A percentile compares a stretch with the other conserved stretches of the same genome.
Evolutionary conservation across 2,329 filamentous ascomycete genomes (phyloP).

Genomic region (Nectriaceae sp.): DNA sequence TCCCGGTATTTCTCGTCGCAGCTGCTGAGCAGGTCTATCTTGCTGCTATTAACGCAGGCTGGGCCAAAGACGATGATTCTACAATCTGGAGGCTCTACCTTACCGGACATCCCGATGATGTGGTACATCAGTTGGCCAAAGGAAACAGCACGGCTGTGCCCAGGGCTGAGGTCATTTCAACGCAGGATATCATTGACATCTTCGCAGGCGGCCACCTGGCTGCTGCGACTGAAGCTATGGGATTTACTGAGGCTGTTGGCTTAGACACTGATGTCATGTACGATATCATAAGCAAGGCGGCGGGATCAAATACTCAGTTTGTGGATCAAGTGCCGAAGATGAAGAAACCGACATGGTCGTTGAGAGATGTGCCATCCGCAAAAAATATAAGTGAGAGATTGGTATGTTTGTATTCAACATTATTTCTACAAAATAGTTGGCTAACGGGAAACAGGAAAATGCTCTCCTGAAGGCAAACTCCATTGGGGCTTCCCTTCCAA

Average conservation of each 20-base stretch:
- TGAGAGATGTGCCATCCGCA: not conserved
- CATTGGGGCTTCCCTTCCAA: not conserved
- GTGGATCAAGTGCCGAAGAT: constrained; percentile 1
- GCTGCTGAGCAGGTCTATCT: constrained; percentile 2
- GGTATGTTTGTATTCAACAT: not conserved
- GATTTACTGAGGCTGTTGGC: constrained; percentile 1
- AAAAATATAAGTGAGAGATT: not conserved
- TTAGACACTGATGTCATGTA: not conserved
- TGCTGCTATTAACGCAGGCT: not conserved
- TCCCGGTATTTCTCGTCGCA: not conserved
- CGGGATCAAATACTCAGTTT: constrained; percentile 1
- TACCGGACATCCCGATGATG: not conserved
- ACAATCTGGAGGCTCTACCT: constrained; percentile 3
- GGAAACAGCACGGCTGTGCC: not conserved
- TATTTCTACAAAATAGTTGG: no score
- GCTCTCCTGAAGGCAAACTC: not conserved
- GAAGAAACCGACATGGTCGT: constrained; percentile 1
- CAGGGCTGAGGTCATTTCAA: not conserved
- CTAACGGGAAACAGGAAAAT: no score
- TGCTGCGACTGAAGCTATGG: not conserved
- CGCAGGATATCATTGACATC: constrained; percentile 1
- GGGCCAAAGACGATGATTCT: constrained; percentile 1
- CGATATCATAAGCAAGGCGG: constrained; percentile 1
- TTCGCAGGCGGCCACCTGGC: constrained; percentile 1
- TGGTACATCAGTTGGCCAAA: not conserved